Percentiles rank a stretch among this genome's conserved stretches.
Conservation (phyloP, 2,329 filamentous ascomycete species). For the Pseudogymnoascus sp. region DNA sequence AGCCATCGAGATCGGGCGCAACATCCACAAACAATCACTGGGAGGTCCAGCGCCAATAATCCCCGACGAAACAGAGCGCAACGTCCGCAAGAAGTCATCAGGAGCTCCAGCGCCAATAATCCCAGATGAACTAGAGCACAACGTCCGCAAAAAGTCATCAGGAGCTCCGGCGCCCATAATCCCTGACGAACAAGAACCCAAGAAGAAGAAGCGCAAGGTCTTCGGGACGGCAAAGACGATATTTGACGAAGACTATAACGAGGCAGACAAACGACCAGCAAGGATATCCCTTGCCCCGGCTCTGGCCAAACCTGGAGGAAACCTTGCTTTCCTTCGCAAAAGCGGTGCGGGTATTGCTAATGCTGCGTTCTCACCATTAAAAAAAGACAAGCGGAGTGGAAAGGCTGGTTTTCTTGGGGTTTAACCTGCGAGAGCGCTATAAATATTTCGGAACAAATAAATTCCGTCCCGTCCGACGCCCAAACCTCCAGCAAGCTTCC, state of each 20-base stretch:
- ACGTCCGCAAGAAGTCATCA: not conserved
- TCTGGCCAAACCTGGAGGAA: slow-evolving; percentile 22
- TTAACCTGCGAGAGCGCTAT: slow-evolving; percentile 12
- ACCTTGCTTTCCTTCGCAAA: slow-evolving; percentile 14
- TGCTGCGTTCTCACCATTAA: slow-evolving; percentile 60
- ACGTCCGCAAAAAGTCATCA: slow-evolving; percentile 5
- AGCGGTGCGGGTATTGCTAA: slow-evolving; percentile 26
- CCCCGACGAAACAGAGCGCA: not conserved
- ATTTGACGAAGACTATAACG: slow-evolving; percentile 62
- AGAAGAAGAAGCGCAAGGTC: slow-evolving; percentile 66
- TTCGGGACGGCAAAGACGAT: slow-evolving; percentile 54
- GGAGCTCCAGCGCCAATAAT: not conserved
- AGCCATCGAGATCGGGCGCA: not conserved
- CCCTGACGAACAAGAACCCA: slow-evolving; percentile 29
- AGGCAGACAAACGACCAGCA: slow-evolving; percentile 31
- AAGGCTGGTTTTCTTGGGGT: slow-evolving; percentile 45
- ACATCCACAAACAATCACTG: not conserved
- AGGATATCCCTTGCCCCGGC: slow-evolving; percentile 28
- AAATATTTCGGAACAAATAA: not conserved
- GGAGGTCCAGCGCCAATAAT: not conserved
- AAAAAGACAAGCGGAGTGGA: slow-evolving; percentile 56
- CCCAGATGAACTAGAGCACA: slow-evolving; percentile 42
- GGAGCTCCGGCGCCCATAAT: not conserved
- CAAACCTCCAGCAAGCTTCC: slow-evolving; percentile 2
- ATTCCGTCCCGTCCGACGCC: not conserved